Evolutionary conservation across 177 flowering plant species (phyloP).

Genomic region (Vitis hybrid): DNA sequence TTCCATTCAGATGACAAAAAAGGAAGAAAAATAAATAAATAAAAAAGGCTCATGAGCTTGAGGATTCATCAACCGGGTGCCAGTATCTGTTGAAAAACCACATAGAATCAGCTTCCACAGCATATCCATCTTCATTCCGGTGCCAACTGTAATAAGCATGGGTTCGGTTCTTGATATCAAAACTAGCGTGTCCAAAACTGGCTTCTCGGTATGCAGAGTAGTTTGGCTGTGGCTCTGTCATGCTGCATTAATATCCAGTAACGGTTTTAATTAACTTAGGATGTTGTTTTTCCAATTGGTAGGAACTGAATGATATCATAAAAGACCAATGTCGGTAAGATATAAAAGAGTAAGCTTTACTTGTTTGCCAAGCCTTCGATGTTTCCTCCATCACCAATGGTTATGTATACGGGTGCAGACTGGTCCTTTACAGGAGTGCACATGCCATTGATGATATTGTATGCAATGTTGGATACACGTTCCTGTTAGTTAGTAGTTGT

Average conservation of each 20-base stretch:
- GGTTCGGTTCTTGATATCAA: conserved; percentile 67
- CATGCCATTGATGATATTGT: conserved; percentile 58
- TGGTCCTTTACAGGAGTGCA: conserved; percentile 59
- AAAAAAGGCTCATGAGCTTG: not conserved
- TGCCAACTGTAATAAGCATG: conserved; percentile 73
- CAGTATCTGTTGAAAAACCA: conserved; percentile 63
- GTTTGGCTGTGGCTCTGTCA: conserved; percentile 65
- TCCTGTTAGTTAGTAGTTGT: conserved; percentile 37
- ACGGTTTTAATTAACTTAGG: too few relatives aligned
- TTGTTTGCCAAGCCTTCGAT: conserved; percentile 71
- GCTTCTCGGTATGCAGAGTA: conserved; percentile 80
- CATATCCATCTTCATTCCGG: conserved; percentile 58
- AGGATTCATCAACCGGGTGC: conserved; percentile 48
- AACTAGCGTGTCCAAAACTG: conserved; percentile 69
- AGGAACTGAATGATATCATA: not conserved
- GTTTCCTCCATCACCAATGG: conserved; percentile 91
- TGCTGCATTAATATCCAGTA: conserved; percentile 30
- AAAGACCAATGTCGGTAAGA: not conserved
- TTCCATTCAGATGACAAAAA: too few relatives aligned
- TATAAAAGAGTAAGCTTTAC: conserved; percentile 36
- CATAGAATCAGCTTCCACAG: conserved; percentile 52
- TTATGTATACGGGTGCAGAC: conserved; percentile 81
- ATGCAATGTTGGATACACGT: conserved; percentile 75
- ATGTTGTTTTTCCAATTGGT: too few relatives aligned
- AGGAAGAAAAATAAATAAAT: too few relatives aligned